Evolutionary conservation across 495 filamentous ascomycete species (phyloP).

Genomic region (Tuber aestivum): DNA sequence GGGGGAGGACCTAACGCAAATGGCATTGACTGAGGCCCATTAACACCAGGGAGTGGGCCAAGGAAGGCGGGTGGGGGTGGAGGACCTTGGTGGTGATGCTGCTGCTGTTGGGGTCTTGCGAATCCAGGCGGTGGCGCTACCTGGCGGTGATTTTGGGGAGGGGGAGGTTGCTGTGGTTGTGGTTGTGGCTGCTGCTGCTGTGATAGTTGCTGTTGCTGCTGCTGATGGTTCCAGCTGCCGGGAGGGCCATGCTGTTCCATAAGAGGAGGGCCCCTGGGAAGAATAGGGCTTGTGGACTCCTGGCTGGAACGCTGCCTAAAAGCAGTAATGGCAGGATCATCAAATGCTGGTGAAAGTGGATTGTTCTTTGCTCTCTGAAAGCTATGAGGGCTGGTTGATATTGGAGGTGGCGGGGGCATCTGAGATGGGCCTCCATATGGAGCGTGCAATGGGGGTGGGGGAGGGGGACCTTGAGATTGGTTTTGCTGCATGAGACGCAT

Average conservation of each 20-base stretch:
- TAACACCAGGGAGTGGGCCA: constrained; percentile 35
- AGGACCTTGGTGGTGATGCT: constrained; percentile 37
- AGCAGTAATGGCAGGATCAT: constrained; percentile 39
- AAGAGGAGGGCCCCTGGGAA: constrained; percentile 37
- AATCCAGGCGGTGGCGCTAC: constrained; percentile 42
- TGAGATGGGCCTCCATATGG: constrained; percentile 42
- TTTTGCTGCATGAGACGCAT: constrained; percentile 41
- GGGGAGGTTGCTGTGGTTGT: constrained; percentile 27
- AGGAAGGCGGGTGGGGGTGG: constrained; percentile 41
- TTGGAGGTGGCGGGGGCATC: constrained; percentile 42
- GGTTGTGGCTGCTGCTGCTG: constrained; percentile 28
- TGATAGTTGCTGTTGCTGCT: constrained; percentile 28
- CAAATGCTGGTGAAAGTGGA: constrained; percentile 38
- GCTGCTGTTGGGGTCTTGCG: constrained; percentile 26
- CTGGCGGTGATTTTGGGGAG: constrained; percentile 37
- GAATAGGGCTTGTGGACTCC: constrained; percentile 33
- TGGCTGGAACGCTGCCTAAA: constrained; percentile 35
- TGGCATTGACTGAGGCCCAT: constrained; percentile 34
- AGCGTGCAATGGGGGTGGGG: constrained; percentile 34
- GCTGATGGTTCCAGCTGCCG: constrained; percentile 33
- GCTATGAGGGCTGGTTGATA: constrained; percentile 40
- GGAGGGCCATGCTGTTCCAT: constrained; percentile 42
- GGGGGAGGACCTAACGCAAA: constrained; percentile 41
- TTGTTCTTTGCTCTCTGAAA: constrained; percentile 40
- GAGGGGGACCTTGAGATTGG: constrained; percentile 26